These are phyloP conservation scores for Wallacemonas rigidus DNA, from an alignment of 208 protist genomes.

Conservation along the genomic window DNA sequence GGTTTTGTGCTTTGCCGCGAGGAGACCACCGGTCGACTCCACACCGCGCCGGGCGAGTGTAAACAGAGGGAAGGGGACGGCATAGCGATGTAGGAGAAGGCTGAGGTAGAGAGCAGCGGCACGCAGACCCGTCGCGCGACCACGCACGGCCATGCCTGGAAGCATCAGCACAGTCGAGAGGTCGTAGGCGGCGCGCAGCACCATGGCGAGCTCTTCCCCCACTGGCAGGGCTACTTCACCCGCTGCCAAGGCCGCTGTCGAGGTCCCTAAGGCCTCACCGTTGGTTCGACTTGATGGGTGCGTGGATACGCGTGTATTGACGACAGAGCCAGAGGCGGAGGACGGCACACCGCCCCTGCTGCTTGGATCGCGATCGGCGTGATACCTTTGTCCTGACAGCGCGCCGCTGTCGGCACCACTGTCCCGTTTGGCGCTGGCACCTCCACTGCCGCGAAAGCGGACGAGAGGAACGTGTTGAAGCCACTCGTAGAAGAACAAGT, in stretches of 20 bases:
- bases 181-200: conserved; percentile 73
- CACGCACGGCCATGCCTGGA: conserved; percentile 36
- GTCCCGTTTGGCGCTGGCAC: too few species aligned
- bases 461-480: conserved; percentile 42
- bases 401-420: too few species aligned
- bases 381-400: too few species aligned
- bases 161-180: conserved; percentile 45
- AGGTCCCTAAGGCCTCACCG: too few species aligned
- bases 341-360: background rate
- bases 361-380: too few species aligned
- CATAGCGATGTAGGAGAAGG: conserved; percentile 65
- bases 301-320: too few species aligned
- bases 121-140: conserved; percentile 30
- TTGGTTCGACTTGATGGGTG: too few species aligned
- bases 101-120: conserved; percentile 67
- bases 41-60: conserved; percentile 24
- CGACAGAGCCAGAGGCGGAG: background rate
- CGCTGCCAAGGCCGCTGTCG: background rate
- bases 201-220: conserved; percentile 51
- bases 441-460: conserved; percentile 12
- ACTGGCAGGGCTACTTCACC: conserved; percentile 39
- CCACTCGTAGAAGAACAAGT: conserved; percentile 75
- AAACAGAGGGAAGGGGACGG: conserved; percentile 76
- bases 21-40: background rate
- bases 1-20: background rate